Evolutionary conservation across 345 rosid species (phyloP), one percentile per base, ranked within the genome.

Genomic region (Rhodamnia argentea): DNA sequence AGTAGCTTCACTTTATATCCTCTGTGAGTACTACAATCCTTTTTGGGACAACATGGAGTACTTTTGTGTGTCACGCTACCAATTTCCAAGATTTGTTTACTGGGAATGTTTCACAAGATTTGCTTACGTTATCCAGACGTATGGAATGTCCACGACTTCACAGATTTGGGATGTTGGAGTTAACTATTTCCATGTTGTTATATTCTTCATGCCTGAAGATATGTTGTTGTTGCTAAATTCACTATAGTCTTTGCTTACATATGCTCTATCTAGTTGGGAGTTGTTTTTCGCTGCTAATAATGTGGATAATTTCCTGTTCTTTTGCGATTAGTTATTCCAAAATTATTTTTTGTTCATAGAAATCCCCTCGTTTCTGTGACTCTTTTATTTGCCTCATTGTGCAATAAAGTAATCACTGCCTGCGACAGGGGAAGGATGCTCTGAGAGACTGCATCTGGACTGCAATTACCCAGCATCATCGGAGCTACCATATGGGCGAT

Each of bases 401-500:
- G 44, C 76, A 29, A 64, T 64, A 32, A 64, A 64, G 81, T 70
- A 70, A 11, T 70, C 26, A 18, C 47, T 26, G 5, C 37, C 58
- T 85, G 91, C 87, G 91, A 87, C 89, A 97, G 99, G 99, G 56
- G 91, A 94, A 88, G 98, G 88, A 32, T 97, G 98, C 89, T 94
- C 96, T 4, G 93, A 94, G 90, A 92, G 89, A 86, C 84, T 88
- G 87, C 90, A 90, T 10, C 89, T 95, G 84, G 90, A 93, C 18
- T 97, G 99, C 91, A 97, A 97, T 84, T 86, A 93, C 87, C 96
- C 95, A 70, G 90, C 88, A 85, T 89, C 93, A 82, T 95, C 95
- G 13, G 94, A 94, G 87, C 92, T 87, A 86, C 99, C 98, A 75
- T 96, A 92, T 89, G 99, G 99, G 52, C 84, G 91, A 88, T 95